These are phyloP conservation scores for Tulasnella sp. DNA, from an alignment of 768 basidiomycete genomes.

Conservation along the genomic window DNA sequence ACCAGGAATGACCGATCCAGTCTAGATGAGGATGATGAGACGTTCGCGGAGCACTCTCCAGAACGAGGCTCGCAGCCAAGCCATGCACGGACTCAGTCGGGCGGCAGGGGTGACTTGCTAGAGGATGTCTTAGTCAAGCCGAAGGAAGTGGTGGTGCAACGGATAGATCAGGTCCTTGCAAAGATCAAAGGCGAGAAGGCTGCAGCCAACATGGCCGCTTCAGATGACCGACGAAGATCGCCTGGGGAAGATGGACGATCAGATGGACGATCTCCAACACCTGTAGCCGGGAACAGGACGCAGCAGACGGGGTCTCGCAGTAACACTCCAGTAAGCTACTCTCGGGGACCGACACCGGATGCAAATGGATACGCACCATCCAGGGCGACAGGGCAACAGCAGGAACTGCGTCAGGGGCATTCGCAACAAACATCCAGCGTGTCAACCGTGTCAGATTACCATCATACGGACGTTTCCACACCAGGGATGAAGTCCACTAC, in stretches of 20 bases:
- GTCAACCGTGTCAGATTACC: slow-evolving; percentile 49
- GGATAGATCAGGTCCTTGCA: slow-evolving; percentile 59
- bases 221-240: slow-evolving; percentile 21
- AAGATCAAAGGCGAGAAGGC: slow-evolving; percentile 46
- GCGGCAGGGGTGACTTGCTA: slow-evolving; percentile 40
- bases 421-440: slow-evolving; percentile 61
- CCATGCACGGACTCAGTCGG: neutral
- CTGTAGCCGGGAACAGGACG: slow-evolving; percentile 6
- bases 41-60: neutral
- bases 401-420: slow-evolving; percentile 26
- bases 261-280: slow-evolving; percentile 14
- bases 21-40: slow-evolving; percentile 26
- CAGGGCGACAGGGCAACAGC: neutral
- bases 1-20: slow-evolving; percentile 24
- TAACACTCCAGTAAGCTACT: slow-evolving; percentile 23
- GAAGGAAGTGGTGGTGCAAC: slow-evolving; percentile 52
- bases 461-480: slow-evolving; percentile 10
- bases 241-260: neutral
- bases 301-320: slow-evolving; percentile 19
- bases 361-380: slow-evolving; percentile 15
- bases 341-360: slow-evolving; percentile 17
- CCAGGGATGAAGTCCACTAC: slow-evolving; percentile 24
- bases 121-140: slow-evolving; percentile 52
- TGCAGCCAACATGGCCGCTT: neutral
- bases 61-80: neutral